Evolutionary conservation across 139 green algal species (phyloP).

Genomic region (Klebsormidium nitens): DNA sequence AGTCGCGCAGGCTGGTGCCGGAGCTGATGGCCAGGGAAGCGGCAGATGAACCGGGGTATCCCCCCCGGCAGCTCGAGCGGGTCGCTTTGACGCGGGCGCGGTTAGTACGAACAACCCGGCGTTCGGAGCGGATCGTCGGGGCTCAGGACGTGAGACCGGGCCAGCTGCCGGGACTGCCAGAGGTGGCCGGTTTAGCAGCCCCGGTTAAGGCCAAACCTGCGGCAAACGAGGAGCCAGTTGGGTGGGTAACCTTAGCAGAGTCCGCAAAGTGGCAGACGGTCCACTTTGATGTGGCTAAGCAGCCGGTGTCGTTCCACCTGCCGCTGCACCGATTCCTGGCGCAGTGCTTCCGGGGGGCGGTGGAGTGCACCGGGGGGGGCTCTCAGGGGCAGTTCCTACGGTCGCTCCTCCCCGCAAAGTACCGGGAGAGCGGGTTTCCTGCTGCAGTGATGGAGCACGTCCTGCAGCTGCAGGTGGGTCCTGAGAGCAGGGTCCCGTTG

Average conservation of each 20-base stretch:
- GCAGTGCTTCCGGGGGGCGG: constrained; percentile 13
- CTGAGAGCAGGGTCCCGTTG: too few relatives aligned
- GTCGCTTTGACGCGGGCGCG: not conserved
- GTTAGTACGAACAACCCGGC: not conserved
- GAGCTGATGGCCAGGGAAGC: not conserved
- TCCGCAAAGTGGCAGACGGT: not conserved
- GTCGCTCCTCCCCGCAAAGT: constrained; percentile 1
- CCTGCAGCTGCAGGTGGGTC: constrained; percentile 31
- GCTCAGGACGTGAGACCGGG: too few relatives aligned
- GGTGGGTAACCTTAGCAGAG: too few relatives aligned
- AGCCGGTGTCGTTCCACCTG: constrained; percentile 42
- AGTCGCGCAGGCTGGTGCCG: not conserved
- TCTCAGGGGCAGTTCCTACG: not conserved
- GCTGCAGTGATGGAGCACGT: constrained; percentile 23
- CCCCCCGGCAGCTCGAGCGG: too few relatives aligned
- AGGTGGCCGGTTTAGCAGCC: too few relatives aligned
- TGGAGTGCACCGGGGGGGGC: not conserved
- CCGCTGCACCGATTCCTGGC: constrained; percentile 35
- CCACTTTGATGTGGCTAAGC: constrained; percentile 8
- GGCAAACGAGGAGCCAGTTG: too few relatives aligned
- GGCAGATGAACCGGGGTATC: too few relatives aligned
- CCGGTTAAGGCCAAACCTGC: too few relatives aligned
- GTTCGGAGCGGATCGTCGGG: not conserved
- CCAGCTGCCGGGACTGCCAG: too few relatives aligned
- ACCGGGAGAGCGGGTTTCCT: not conserved